Percentiles rank a stretch among this genome's conserved stretches.
Evolutionary conservation across 768 basidiomycete genomes (phyloP).

Genomic region (Imleria badia): DNA sequence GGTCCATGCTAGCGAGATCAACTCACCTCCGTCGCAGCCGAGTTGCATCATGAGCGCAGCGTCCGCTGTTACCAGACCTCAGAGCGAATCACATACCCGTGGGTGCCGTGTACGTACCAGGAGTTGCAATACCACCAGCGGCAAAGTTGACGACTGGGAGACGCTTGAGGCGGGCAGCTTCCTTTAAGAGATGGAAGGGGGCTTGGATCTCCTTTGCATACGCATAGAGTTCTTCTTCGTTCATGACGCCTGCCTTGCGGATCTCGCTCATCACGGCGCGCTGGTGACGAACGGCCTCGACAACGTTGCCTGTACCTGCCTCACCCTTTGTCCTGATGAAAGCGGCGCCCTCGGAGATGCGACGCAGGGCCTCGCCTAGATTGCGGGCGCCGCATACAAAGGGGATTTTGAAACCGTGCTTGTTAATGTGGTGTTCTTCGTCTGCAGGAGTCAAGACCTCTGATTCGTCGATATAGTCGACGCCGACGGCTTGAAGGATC

Average conservation of each 20-base stretch:
- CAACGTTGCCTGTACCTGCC: conserved; percentile 86
- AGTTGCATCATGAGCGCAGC: conserved; percentile 99
- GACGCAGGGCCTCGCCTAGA: conserved; percentile 92
- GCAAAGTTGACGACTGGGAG: conserved; percentile 97
- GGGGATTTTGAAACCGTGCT: conserved; percentile 91
- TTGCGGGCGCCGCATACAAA: conserved; percentile 96
- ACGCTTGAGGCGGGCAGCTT: conserved; percentile 89
- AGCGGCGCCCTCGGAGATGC: conserved; percentile 96
- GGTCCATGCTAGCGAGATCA: not conserved
- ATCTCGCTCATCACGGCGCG: conserved; percentile 84
- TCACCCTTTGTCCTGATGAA: conserved; percentile 99
- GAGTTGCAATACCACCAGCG: conserved; percentile 91
- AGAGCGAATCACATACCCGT: not conserved
- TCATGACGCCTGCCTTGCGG: conserved; percentile 82
- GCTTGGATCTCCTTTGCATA: conserved; percentile 92
- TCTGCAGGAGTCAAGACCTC: conserved; percentile 96
- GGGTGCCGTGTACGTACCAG: conserved; percentile 51
- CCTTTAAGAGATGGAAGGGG: conserved; percentile 94
- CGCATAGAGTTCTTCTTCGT: conserved; percentile 90
- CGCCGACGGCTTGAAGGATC: conserved; percentile 92
- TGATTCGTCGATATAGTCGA: conserved; percentile 96
- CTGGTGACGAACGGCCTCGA: conserved; percentile 92
- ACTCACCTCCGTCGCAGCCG: conserved; percentile 90
- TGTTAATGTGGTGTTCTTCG: conserved; percentile 95
- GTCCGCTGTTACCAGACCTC: conserved; percentile 55